Evolutionary conservation across 352 stramenopile genomes (phyloP).

Genomic region (Phytophthora foliorum): DNA sequence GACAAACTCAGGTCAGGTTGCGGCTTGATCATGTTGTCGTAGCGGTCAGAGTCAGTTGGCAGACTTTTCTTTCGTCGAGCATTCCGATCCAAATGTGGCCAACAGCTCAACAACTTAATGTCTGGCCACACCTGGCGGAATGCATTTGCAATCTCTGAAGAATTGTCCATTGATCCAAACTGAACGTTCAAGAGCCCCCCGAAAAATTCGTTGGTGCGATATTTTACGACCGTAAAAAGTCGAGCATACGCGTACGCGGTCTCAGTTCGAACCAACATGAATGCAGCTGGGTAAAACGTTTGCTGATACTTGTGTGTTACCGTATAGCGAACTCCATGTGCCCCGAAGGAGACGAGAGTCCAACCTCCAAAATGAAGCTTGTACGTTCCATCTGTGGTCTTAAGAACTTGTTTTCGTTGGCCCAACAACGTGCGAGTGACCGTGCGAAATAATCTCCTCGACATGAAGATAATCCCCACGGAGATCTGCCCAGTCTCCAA

Average conservation of each 20-base stretch:
- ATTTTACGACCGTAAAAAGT: neutral
- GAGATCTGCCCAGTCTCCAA: constrained; percentile 3
- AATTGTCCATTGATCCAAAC: constrained; percentile 15
- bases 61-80: neutral
- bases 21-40: constrained; percentile 13
- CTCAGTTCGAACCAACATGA: constrained; percentile 20
- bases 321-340: constrained; percentile 12
- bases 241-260: neutral
- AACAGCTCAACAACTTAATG: constrained; percentile 17
- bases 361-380: constrained; percentile 19
- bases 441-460: constrained; percentile 2
- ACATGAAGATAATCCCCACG: constrained; percentile 4
- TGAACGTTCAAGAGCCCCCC: neutral
- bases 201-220: constrained; percentile 1
- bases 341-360: constrained; percentile 14
- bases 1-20: constrained; percentile 6
- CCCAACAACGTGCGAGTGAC: neutral
- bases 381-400: constrained; percentile 13
- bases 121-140: constrained; percentile 13
- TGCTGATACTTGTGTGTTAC: constrained; percentile 3
- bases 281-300: constrained; percentile 13
- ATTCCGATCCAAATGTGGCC: constrained; percentile 14
- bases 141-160: constrained; percentile 8
- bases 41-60: neutral
- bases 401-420: neutral